phyloP scores from a whole-genome alignment of 73 alveolate species.

The Effrenium voratum region DNA sequence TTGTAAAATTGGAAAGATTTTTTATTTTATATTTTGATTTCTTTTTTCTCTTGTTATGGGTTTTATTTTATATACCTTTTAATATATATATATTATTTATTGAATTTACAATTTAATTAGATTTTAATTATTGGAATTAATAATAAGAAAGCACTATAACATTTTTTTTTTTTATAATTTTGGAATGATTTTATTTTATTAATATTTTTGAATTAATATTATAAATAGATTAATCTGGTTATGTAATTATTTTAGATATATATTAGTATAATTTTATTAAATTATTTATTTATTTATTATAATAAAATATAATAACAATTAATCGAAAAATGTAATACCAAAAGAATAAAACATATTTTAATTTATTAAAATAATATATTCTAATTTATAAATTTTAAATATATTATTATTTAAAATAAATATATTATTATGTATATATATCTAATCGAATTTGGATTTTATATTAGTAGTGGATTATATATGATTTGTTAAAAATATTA shows the following conservation, averaged over 20 bases:
- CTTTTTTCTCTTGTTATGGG: background rate
- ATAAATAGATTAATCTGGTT: background rate
- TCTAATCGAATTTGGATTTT: background rate
- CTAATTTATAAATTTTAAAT: background rate
- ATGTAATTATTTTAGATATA: no score
- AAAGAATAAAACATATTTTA: background rate
- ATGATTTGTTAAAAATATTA: background rate
- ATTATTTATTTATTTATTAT: no score
- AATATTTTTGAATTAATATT: no score
- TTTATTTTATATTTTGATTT: no score
- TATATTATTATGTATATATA: background rate
- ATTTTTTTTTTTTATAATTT: no score
- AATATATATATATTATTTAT: no score
- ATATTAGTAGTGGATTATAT: background rate
- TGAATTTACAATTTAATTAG: no score
- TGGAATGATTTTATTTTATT: background rate
- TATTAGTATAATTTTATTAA: background rate
- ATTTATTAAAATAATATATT: no score
- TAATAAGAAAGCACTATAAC: background rate
- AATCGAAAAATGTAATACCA: background rate
- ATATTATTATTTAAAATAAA: background rate
- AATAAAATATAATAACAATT: background rate
- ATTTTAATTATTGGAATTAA: no score
- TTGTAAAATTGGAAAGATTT: background rate
- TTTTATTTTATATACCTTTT: no score